Conservation (phyloP, 371 early-diverging fungal species). For the Rhizomucor pusillus region DNA sequence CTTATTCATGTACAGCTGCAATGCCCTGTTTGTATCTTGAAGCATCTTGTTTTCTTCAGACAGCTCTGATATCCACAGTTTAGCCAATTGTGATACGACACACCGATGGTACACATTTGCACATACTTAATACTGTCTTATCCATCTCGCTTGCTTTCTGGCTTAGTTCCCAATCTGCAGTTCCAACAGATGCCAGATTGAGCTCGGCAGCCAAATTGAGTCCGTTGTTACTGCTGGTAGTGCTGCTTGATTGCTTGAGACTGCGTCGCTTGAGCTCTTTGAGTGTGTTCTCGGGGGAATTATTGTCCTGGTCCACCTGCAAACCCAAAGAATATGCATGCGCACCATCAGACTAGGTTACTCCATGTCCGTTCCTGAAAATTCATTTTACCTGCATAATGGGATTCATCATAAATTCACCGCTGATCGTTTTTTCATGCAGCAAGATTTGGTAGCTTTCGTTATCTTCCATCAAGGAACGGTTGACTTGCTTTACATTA, state of each 20-base stretch:
- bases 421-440: constrained; percentile 79
- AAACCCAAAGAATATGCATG: too few species aligned
- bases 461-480: constrained; percentile 77
- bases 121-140: constrained; percentile 21
- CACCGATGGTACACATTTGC: neutral
- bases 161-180: constrained; percentile 18
- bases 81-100: too few species aligned
- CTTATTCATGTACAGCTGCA: constrained; percentile 52
- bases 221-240: constrained; percentile 15
- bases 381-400: constrained; percentile 56
- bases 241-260: constrained; percentile 18
- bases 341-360: too few species aligned
- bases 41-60: constrained; percentile 42
- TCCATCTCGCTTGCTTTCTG: constrained; percentile 28
- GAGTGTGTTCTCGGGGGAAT: neutral
- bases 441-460: constrained; percentile 81
- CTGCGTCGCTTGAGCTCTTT: constrained; percentile 14
- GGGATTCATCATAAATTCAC: constrained; percentile 71
- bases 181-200: constrained; percentile 39
- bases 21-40: constrained; percentile 45
- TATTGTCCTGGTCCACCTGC: too few species aligned
- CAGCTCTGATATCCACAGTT: too few species aligned
- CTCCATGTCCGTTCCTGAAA: too few species aligned
- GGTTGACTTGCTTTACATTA: constrained; percentile 69
- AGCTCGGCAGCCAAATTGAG: constrained; percentile 65